These are phyloP conservation scores for Boehmeria nivea DNA, from an alignment of 306 rosid species.

Conservation along the genomic window DNA sequence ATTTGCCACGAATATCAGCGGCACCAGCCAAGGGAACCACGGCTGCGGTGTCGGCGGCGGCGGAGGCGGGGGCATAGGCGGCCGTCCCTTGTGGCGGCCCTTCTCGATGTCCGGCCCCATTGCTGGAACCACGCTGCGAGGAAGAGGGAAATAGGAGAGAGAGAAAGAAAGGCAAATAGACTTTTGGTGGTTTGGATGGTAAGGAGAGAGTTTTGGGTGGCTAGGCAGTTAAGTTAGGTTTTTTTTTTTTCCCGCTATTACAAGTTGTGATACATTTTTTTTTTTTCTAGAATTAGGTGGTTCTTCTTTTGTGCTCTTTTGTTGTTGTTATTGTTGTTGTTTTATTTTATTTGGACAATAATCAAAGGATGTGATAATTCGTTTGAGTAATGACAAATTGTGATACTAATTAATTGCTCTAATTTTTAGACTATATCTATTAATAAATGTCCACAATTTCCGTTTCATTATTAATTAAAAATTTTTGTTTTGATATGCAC, in stretches of 20 bases:
- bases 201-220: slow-evolving; percentile 23
- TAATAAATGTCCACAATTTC: too few species aligned
- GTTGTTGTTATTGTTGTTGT: too few species aligned
- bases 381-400: too few species aligned
- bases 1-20: slow-evolving; percentile 44
- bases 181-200: slow-evolving; percentile 25
- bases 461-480: too few species aligned
- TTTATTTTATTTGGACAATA: too few species aligned
- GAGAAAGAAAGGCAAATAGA: slow-evolving; percentile 14
- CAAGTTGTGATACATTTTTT: not conserved
- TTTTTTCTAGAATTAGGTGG: too few species aligned
- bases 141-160: slow-evolving; percentile 16
- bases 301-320: not conserved
- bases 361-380: too few species aligned
- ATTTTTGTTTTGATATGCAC: too few species aligned
- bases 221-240: slow-evolving; percentile 44
- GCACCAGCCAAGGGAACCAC: slow-evolving; percentile 73
- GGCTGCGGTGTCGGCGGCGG: slow-evolving; percentile 31
- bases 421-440: too few species aligned
- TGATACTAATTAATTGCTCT: too few species aligned
- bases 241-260: slow-evolving; percentile 41
- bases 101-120: slow-evolving; percentile 43
- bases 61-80: slow-evolving; percentile 41
- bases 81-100: slow-evolving; percentile 20
- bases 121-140: slow-evolving; percentile 42